phyloP scores from a whole-genome alignment of 495 filamentous ascomycete species.

The Xylaria scruposa region DNA sequence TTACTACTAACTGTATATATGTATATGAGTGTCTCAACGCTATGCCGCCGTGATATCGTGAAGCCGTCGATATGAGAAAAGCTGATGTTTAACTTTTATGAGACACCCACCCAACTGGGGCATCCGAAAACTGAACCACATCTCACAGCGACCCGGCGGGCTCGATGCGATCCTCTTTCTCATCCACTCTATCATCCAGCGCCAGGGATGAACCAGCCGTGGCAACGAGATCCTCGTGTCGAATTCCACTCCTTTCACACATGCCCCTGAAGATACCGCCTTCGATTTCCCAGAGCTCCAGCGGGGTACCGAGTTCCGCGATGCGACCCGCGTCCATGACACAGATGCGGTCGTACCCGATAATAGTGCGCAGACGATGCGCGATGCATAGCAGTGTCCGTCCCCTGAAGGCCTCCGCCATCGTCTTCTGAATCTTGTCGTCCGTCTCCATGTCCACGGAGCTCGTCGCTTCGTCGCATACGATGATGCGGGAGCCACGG shows the following conservation, averaged over 20 bases:
- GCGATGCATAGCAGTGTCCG: conserved; percentile 94
- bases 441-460: conserved; percentile 97
- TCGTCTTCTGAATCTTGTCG: conserved; percentile 90
- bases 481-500: conserved; percentile 84
- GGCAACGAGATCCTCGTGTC: conserved; percentile 70
- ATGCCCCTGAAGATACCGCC: conserved; percentile 85
- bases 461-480: conserved; percentile 94
- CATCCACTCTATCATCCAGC: conserved; percentile 23
- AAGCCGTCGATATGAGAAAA: background rate
- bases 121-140: background rate
- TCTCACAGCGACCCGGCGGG: conserved; percentile 7
- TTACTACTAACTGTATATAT: background rate
- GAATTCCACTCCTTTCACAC: conserved; percentile 91
- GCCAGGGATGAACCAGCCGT: background rate
- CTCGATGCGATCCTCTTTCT: conserved; percentile 16
- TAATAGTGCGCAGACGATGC: conserved; percentile 89
- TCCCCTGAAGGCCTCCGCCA: conserved; percentile 83
- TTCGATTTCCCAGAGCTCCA: conserved; percentile 64
- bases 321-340: conserved; percentile 93
- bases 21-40: background rate
- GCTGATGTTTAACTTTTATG: background rate
- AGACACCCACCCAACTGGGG: background rate
- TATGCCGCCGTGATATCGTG: conserved; percentile 8
- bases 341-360: conserved; percentile 93
- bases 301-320: conserved; percentile 81